Base-by-base conservation (phyloP, 768 basidiomycete genomes). In the Scleroderma bovista region DNA sequence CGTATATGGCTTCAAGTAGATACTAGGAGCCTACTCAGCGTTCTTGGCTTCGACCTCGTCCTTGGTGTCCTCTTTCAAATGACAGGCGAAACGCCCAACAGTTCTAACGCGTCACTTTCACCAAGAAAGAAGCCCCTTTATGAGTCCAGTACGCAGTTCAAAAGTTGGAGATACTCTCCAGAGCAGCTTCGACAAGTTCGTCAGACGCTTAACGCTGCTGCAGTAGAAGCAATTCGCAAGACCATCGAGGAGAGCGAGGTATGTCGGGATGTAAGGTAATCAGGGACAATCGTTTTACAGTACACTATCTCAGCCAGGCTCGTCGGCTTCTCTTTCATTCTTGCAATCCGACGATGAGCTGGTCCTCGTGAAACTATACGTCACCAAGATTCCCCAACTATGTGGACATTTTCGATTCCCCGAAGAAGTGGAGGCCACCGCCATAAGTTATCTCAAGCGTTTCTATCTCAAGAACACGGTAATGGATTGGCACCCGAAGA, bases 401-500 rank as follows among this genome's bases (percentile, higher is more conserved):
- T 95, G 89, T 62, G 81, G 80, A 1, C 81, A 83, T 55, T 94
- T 96, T 61, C 81, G 84, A 41, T 89, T 95, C 63, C 87, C 91
- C 0, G 91, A 95, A 58, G 85, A 92, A 60, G 92, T 98, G 7
- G 90, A 94, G 66, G 89, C 92, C 0, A 97, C 95, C 3, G 93
- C 93, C 0, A 78, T 89, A 50, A 84, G 79, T 49, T 99, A 96
- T 68, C 73, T 99, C 57, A 98, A 98, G 66, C 79, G 96, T 4
- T 99, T 99, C 69, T 99, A 98, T 64, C 77, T 98, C 48, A 88
- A 88, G 70, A 98, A 98, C 62, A 98, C 94, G 2, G 92, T 93
- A 47, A 97, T 98, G 93, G 96, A 98, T 64, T 97, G 92, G 86
- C 96, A 98, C 71, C 96, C 96, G 0, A 95, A 94, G 70, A 93